Evolutionary conservation across 225 moss, liverwort and hornwort genomes (phyloP).

Genomic region (Antitrichia curtipendula): DNA sequence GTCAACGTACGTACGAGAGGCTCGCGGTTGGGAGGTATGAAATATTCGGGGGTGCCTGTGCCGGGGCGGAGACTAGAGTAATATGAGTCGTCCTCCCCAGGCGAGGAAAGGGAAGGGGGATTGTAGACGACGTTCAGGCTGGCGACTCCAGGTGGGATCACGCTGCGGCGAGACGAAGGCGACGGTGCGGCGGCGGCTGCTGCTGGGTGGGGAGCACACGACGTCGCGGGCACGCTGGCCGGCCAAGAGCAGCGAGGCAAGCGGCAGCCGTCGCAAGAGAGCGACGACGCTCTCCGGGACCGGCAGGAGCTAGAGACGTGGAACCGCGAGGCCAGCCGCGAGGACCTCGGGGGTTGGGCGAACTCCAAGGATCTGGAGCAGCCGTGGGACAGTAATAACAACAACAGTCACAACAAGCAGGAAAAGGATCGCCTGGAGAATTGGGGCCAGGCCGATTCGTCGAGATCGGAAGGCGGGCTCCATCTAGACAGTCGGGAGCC

Average conservation of each 20-base stretch:
- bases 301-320: constrained; percentile 40
- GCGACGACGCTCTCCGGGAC: constrained; percentile 38
- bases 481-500: constrained; percentile 10
- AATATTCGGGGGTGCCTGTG: not conserved
- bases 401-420: not conserved
- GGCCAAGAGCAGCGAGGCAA: constrained; percentile 22
- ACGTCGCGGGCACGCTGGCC: not conserved
- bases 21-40: not conserved
- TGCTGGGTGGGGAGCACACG: not conserved
- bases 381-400: constrained; percentile 8
- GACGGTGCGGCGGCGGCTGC: not conserved
- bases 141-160: constrained; percentile 30
- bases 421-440: constrained; percentile 33
- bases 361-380: constrained; percentile 32
- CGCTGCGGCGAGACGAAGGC: constrained; percentile 19
- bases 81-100: constrained; percentile 1
- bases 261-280: constrained; percentile 34
- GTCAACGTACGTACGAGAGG: not conserved
- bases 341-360: constrained; percentile 35
- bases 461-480: constrained; percentile 16
- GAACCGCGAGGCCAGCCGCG: constrained; percentile 37
- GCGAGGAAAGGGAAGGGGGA: not conserved
- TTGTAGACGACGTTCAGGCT: constrained; percentile 22
- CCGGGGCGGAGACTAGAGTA: not conserved
- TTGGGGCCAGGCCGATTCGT: constrained; percentile 24